Conservation (phyloP, 2,329 filamentous ascomycete genomes). For the Amauroascus verrucosus region DNA sequence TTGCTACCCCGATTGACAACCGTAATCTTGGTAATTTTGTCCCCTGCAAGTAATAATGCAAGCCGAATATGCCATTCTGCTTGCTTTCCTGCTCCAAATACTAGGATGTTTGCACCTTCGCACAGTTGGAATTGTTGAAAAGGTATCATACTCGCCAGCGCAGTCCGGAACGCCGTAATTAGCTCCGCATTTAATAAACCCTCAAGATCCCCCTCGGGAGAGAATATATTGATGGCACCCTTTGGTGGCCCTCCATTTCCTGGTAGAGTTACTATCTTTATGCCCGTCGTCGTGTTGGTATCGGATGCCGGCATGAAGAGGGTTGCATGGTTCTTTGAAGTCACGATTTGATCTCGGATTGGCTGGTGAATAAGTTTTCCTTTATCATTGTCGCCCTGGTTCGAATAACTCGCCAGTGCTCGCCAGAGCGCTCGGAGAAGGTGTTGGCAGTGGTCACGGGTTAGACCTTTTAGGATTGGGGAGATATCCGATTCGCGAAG, state of each 20-base stretch:
- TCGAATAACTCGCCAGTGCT: slow-evolving; percentile 26
- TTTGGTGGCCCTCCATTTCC: slow-evolving; percentile 41
- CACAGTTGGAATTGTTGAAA: slow-evolving; percentile 39
- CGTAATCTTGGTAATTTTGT: slow-evolving; percentile 52
- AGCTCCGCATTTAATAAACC: slow-evolving; percentile 64
- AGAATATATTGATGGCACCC: slow-evolving; percentile 61
- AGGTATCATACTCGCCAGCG: slow-evolving; percentile 58
- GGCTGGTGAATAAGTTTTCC: slow-evolving; percentile 33
- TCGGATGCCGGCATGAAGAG: slow-evolving; percentile 66
- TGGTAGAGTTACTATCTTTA: slow-evolving; percentile 61
- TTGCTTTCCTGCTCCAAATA: slow-evolving; percentile 43
- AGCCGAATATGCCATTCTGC: slow-evolving; percentile 43
- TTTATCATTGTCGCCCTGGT: slow-evolving; percentile 12
- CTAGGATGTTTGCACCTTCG: slow-evolving; percentile 30
- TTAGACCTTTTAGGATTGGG: slow-evolving; percentile 26
- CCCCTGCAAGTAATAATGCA: slow-evolving; percentile 39
- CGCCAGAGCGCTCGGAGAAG: slow-evolving; percentile 31
- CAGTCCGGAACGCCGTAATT: slow-evolving; percentile 71
- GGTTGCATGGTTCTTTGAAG: slow-evolving; percentile 43
- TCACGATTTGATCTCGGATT: slow-evolving; percentile 33
- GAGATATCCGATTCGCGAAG: slow-evolving; percentile 20
- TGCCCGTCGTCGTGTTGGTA: slow-evolving; percentile 48
- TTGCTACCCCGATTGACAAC: slow-evolving; percentile 61
- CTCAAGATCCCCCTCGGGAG: slow-evolving; percentile 49
- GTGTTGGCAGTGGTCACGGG: slow-evolving; percentile 25